Evolutionary conservation across 352 stramenopile genomes (phyloP).

Genomic region (Pythium brachiatum): DNA sequence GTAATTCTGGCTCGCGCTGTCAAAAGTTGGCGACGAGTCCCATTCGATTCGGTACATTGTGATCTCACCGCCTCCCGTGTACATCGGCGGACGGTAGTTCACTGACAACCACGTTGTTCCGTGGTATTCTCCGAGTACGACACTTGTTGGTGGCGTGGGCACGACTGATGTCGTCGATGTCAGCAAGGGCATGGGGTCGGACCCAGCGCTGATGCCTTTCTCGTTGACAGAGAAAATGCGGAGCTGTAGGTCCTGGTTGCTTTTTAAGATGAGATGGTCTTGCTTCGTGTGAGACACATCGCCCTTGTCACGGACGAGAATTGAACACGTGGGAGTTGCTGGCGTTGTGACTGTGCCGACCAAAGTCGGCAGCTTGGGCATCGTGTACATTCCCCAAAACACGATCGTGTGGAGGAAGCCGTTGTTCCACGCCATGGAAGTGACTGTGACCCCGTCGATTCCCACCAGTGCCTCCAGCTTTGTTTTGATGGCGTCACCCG

Average conservation of each 20-base stretch:
- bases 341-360: slow-evolving; percentile 23
- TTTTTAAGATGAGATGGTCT: slow-evolving; percentile 51
- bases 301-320: slow-evolving; percentile 46
- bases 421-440: slow-evolving; percentile 33
- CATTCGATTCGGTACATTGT: slow-evolving; percentile 93
- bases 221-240: slow-evolving; percentile 62
- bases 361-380: slow-evolving; percentile 48
- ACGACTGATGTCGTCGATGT: slow-evolving; percentile 62
- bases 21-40: slow-evolving; percentile 82
- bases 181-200: slow-evolving; percentile 25
- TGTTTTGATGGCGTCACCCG: slow-evolving; percentile 34
- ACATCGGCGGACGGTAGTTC: slow-evolving; percentile 76
- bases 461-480: slow-evolving; percentile 41
- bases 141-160: slow-evolving; percentile 66
- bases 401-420: slow-evolving; percentile 80
- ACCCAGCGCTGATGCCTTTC: slow-evolving; percentile 44
- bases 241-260: slow-evolving; percentile 48
- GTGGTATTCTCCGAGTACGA: slow-evolving; percentile 80
- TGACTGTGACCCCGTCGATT: slow-evolving; percentile 55
- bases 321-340: slow-evolving; percentile 30
- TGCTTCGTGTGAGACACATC: slow-evolving; percentile 48
- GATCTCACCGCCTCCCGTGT: slow-evolving; percentile 86
- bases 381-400: slow-evolving; percentile 84
- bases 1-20: slow-evolving; percentile 81
- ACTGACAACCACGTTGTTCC: slow-evolving; percentile 71